Percentiles rank a stretch among this genome's conserved stretches.
phyloP scores from a whole-genome alignment of 257 asterid genomes.

The Fraxinus quadrangulata region DNA sequence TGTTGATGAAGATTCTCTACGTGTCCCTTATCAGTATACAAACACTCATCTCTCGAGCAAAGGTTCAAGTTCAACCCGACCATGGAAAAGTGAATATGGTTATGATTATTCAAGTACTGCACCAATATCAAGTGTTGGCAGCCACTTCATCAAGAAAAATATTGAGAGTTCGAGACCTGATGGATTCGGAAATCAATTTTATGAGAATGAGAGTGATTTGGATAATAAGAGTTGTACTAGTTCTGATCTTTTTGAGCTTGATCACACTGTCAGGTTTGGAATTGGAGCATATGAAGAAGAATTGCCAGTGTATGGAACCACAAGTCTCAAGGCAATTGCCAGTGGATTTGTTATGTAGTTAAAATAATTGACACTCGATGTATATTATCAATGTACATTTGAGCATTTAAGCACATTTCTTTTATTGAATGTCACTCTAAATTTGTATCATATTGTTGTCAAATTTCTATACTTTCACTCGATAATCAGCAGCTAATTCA shows the following conservation, averaged over 20 bases:
- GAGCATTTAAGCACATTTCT: not conserved
- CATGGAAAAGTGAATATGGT: not conserved
- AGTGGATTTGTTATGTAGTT: slow-evolving; percentile 37
- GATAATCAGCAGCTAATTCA: not conserved
- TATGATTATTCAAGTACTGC: slow-evolving; percentile 26
- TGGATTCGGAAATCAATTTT: slow-evolving; percentile 36
- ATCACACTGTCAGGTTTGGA: slow-evolving; percentile 54
- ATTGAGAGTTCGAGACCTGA: slow-evolving; percentile 37
- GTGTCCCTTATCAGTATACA: not conserved
- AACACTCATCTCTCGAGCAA: not conserved
- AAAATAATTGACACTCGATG: not conserved
- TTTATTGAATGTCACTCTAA: not conserved
- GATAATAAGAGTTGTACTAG: slow-evolving; percentile 66
- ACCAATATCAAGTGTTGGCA: slow-evolving; percentile 35
- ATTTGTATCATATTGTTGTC: not conserved
- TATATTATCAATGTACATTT: not conserved
- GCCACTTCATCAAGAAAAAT: slow-evolving; percentile 53
- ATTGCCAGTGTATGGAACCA: slow-evolving; percentile 81
- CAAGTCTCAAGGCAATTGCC: slow-evolving; percentile 64
- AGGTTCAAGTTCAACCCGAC: slow-evolving; percentile 3
- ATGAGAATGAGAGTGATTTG: slow-evolving; percentile 29
- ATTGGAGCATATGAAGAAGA: slow-evolving; percentile 51
- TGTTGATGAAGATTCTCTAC: slow-evolving; percentile 41
- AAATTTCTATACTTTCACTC: not conserved
- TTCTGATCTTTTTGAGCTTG: slow-evolving; percentile 87